Base-by-base conservation (phyloP, 192 early-diverging fungal genomes). In the Lunasporangiospora selenospora region DNA sequence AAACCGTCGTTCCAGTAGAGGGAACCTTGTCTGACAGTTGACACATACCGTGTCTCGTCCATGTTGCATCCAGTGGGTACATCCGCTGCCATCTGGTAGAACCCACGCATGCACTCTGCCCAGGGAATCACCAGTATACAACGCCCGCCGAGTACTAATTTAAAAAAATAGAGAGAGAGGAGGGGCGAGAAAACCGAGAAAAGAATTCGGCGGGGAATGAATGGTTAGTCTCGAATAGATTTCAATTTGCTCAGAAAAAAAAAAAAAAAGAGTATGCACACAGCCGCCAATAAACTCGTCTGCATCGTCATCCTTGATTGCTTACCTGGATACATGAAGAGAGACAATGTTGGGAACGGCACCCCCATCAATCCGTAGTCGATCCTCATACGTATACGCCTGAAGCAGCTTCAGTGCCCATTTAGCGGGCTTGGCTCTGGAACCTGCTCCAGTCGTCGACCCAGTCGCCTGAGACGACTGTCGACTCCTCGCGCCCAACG, bases 1-100 rank as follows among this genome's bases (percentile, higher is more conserved):
- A 19, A 75, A 67, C 40, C 79, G 70, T 11, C 85, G 75, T 41
- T 86, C 85, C 36, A 86, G 56, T 36, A 86, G 67, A 18, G 85
- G 80, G 58, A 86, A 86, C 27, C 73, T 63, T 15, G 61, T 77
- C 53, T 66, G 59, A 42, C 85, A 86, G n/a, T 70, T 75, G 46
- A 82, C 71, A 49, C 85, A 86, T 4, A 83, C 76, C 12, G 77
- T 81, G 31, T 58, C 59, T 13, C 58, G 44, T 12, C 80, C 81
- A 44, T 83, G 73, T 24, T 78, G 73, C 63, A 81, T 73, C 54
- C 75, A 84, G 46, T 86, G 82, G 5, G 58, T 62, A 16, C 77
- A 77, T 19, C 75, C 78, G 18, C 75, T 80, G 10, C 65, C 69
- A 44, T 86, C 85, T 1, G 85, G 85, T 29, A 86, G 53, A 21